These are phyloP conservation scores for Schwanniomyces yamadae DNA, from an alignment of 805 yeast genomes.

Conservation along the genomic window DNA sequence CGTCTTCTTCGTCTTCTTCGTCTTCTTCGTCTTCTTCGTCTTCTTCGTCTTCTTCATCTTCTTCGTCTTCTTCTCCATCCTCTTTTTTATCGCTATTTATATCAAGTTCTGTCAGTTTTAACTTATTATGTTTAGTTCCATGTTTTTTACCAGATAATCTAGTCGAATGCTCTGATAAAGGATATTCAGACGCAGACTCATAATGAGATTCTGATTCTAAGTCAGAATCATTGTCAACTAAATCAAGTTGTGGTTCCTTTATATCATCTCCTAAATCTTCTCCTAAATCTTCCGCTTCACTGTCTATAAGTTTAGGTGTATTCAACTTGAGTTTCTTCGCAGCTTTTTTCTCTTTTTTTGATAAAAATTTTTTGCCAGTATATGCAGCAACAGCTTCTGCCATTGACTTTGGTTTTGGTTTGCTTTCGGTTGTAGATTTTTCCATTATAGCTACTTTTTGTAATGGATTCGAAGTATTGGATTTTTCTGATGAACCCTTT, in stretches of 20 bases:
- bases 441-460: not conserved
- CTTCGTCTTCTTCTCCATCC: not conserved
- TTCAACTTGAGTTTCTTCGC: constrained; percentile 21
- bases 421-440: constrained; percentile 7
- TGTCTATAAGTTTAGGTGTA: constrained; percentile 21
- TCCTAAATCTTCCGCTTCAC: constrained; percentile 19
- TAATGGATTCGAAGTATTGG: constrained; percentile 1
- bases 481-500: constrained; percentile 7
- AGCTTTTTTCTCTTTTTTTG: constrained; percentile 43
- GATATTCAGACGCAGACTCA: constrained; percentile 35
- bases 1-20: constrained; percentile 1
- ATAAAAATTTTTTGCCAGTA: constrained; percentile 52
- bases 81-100: not conserved
- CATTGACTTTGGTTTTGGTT: constrained; percentile 44
- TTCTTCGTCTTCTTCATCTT: constrained; percentile 5
- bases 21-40: constrained; percentile 1
- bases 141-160: not conserved
- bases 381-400: constrained; percentile 61
- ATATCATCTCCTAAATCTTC: constrained; percentile 18
- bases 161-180: constrained; percentile 12
- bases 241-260: not conserved
- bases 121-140: constrained; percentile 2
- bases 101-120: constrained; percentile 2
- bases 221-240: constrained; percentile 9
- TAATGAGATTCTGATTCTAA: constrained; percentile 23